Percentiles rank a stretch among this genome's conserved stretches.
Evolutionary conservation across 2,329 filamentous ascomycete species (phyloP).

Genomic region (Leptoxyphium fumago): DNA sequence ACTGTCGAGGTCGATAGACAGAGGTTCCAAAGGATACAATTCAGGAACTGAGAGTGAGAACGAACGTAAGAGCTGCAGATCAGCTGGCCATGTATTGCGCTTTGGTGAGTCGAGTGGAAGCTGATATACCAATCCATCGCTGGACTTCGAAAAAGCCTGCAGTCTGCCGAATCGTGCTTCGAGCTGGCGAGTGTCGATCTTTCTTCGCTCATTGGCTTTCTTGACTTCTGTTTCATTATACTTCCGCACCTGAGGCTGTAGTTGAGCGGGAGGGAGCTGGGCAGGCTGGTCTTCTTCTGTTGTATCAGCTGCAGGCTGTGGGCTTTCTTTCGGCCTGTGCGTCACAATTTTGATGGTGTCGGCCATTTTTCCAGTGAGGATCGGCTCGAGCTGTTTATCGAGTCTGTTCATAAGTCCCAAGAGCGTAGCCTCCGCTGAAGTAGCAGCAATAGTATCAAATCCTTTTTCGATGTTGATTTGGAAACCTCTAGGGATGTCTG

Average conservation of each 20-base stretch:
- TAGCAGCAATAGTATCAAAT: conserved; percentile 49
- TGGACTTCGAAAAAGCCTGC: conserved; percentile 50
- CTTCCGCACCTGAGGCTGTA: conserved; percentile 30
- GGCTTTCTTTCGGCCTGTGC: conserved; percentile 23
- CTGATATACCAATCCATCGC: conserved; percentile 55
- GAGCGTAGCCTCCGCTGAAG: conserved; percentile 42
- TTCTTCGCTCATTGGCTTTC: conserved; percentile 47
- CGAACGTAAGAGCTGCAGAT: conserved; percentile 47
- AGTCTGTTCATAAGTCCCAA: conserved; percentile 53
- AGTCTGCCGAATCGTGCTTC: conserved; percentile 59
- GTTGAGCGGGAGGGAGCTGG: conserved; percentile 1
- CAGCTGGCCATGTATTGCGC: conserved; percentile 43
- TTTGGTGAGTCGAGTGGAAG: conserved; percentile 55
- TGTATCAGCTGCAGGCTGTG: not conserved
- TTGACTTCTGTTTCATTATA: conserved; percentile 42
- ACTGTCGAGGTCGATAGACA: conserved; percentile 5
- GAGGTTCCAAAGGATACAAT: conserved; percentile 56
- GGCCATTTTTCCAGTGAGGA: conserved; percentile 54
- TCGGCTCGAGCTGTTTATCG: conserved; percentile 55
- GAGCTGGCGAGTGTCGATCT: conserved; percentile 54
- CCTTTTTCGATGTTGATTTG: conserved; percentile 63
- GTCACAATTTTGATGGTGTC: conserved; percentile 57
- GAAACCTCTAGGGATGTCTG: conserved; percentile 56
- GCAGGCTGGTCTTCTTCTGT: conserved; percentile 3
- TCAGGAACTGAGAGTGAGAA: conserved; percentile 55